Conservation (phyloP, 2,329 filamentous ascomycete species). For the Sphaceloma murrayae region DNA sequence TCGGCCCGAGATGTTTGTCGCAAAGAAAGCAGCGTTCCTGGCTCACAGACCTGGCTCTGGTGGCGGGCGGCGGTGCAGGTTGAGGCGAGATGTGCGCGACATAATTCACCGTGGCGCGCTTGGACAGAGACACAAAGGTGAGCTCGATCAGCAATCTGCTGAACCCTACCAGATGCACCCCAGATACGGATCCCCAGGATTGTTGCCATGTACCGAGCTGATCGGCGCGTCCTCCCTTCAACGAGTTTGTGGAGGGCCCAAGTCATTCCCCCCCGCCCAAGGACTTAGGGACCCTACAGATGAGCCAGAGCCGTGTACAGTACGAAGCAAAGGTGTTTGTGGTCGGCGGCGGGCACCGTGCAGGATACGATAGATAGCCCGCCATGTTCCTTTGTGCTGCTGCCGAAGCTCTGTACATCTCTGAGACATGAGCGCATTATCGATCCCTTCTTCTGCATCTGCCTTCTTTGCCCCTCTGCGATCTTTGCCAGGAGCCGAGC, state of each 20-base stretch:
- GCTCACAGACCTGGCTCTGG: too few species aligned
- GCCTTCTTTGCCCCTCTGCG: too few species aligned
- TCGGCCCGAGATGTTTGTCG: conserved; percentile 3
- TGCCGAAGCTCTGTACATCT: too few species aligned
- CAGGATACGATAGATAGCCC: too few species aligned
- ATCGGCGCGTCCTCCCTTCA: conserved; percentile 1
- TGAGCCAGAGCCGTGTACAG: too few species aligned
- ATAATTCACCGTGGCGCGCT: conserved; percentile 1
- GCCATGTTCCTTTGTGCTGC: too few species aligned
- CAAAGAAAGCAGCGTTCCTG: conserved; percentile 6
- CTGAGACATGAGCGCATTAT: too few species aligned
- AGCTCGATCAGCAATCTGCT: conserved; percentile 11
- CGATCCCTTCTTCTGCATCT: too few species aligned
- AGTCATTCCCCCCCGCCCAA: too few species aligned
- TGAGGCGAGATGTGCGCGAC: not conserved
- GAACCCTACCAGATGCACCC: conserved; percentile 13
- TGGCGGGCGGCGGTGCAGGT: conserved; percentile 1
- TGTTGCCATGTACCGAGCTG: conserved; percentile 13
- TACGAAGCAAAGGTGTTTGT: not conserved
- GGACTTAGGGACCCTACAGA: too few species aligned
- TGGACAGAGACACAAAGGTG: conserved; percentile 5
- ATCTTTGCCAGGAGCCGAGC: too few species aligned
- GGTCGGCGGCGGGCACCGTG: too few species aligned
- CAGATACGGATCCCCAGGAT: conserved; percentile 7
- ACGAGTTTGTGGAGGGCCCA: not conserved